Percentiles rank a stretch among this genome's conserved stretches.
phyloP scores from a whole-genome alignment of 768 basidiomycete genomes.

The Lentinula sp. region DNA sequence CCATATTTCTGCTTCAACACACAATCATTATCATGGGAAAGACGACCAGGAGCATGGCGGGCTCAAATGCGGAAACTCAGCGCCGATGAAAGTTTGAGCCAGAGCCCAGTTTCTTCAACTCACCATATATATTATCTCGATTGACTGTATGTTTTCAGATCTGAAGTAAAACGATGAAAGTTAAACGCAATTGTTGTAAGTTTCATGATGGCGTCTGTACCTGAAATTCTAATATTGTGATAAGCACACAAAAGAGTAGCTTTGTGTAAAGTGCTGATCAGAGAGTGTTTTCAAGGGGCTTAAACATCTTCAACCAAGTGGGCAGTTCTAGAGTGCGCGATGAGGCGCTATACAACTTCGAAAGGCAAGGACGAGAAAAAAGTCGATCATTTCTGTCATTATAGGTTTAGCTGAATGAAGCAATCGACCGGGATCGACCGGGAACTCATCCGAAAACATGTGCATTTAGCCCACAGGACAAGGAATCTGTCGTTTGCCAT shows the following conservation, averaged over 20 bases:
- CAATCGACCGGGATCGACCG: background rate
- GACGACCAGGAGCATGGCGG: background rate
- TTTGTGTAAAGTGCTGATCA: background rate
- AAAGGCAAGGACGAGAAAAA: background rate
- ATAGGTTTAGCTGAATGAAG: background rate
- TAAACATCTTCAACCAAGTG: background rate
- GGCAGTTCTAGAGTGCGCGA: background rate
- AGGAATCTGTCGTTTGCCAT: background rate
- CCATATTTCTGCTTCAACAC: too few relatives aligned
- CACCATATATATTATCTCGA: slow-evolving; percentile 1
- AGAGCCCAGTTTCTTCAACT: background rate
- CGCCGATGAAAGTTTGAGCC: slow-evolving; percentile 1
- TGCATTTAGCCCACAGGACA: background rate
- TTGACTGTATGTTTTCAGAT: background rate
- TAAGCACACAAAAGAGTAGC: background rate
- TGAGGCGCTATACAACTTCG: background rate
- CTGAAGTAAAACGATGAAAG: background rate
- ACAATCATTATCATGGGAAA: background rate
- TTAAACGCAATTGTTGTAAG: background rate
- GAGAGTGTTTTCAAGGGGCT: background rate
- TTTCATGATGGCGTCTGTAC: background rate
- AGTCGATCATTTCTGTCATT: background rate
- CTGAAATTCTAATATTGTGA: background rate
- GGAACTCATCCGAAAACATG: background rate
- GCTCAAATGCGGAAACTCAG: background rate